Percentiles rank a stretch among this genome's conserved stretches.
phyloP scores from a whole-genome alignment of 352 stramenopile genomes.

The Thalassiosira livingstoniorum region DNA sequence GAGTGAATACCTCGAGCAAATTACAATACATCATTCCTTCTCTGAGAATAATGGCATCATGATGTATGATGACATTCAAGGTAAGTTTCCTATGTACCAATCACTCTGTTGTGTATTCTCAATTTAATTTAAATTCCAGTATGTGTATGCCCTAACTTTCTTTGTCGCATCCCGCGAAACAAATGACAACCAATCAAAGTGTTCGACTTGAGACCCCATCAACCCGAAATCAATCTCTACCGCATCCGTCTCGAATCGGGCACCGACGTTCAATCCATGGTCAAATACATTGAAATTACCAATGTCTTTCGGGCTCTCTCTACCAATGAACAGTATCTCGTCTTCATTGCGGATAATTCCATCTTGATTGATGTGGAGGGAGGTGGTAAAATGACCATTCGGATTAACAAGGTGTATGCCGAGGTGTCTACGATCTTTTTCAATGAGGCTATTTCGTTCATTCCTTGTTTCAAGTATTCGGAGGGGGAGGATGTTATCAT shows the following conservation, averaged over 20 bases:
- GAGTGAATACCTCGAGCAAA: conserved; percentile 66
- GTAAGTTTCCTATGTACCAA: neutral
- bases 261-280: conserved; percentile 66
- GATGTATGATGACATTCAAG: conserved; percentile 69
- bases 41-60: conserved; percentile 69
- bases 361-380: conserved; percentile 64
- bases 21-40: conserved; percentile 70
- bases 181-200: conserved; percentile 21
- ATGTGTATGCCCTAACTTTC: too few relatives aligned
- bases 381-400: conserved; percentile 58
- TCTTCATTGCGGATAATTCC: conserved; percentile 74
- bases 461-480: conserved; percentile 76
- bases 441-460: conserved; percentile 76
- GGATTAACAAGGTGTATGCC: conserved; percentile 72
- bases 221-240: conserved; percentile 75
- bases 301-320: conserved; percentile 70
- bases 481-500: conserved; percentile 74
- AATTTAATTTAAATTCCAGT: neutral
- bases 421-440: conserved; percentile 75
- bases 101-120: neutral
- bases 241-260: conserved; percentile 59
- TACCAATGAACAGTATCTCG: conserved; percentile 64
- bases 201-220: conserved; percentile 68
- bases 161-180: neutral
- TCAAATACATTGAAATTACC: conserved; percentile 75